Evolutionary conservation across 352 stramenopile species (phyloP).

Genomic region (Globisporangium polare): DNA sequence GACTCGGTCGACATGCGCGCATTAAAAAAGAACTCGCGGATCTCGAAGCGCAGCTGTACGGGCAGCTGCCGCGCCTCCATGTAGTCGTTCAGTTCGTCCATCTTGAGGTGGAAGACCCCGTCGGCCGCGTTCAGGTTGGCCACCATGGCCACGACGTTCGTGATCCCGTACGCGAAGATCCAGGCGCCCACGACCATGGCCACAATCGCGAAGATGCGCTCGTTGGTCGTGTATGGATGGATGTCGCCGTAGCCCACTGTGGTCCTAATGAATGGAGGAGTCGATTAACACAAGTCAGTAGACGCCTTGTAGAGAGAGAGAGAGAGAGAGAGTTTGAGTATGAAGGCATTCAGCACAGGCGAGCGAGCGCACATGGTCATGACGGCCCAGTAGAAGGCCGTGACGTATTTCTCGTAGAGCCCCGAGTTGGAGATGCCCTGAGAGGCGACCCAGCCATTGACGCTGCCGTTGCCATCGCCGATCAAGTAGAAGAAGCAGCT

Average conservation of each 20-base stretch:
- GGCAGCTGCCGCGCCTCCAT: constrained; percentile 70
- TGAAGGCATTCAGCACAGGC: neutral
- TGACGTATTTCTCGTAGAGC: constrained; percentile 37
- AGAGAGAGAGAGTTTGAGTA: neutral
- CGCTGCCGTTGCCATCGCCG: constrained; percentile 18
- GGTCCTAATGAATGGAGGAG: constrained; percentile 24
- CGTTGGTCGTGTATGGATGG: constrained; percentile 35
- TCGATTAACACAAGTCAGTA: neutral
- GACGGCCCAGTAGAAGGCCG: constrained; percentile 63
- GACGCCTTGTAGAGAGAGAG: neutral
- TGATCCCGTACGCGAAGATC: constrained; percentile 80
- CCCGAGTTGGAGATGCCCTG: constrained; percentile 31
- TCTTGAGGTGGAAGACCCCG: constrained; percentile 58
- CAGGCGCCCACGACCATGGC: constrained; percentile 66
- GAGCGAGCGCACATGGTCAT: constrained; percentile 57
- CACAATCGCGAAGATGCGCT: constrained; percentile 67
- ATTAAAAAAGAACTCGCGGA: constrained; percentile 79
- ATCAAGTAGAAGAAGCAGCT: constrained; percentile 66
- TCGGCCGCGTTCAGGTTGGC: constrained; percentile 67
- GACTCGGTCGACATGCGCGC: constrained; percentile 59
- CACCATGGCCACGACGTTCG: constrained; percentile 73
- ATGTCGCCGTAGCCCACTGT: constrained; percentile 63
- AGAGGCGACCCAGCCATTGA: constrained; percentile 38
- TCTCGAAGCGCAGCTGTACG: constrained; percentile 62
- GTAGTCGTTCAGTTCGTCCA: constrained; percentile 82